Percentiles rank a stretch among this genome's conserved stretches.
phyloP scores from a whole-genome alignment of 2,329 filamentous ascomycete species.

The Pseudogymnoascus sp. region DNA sequence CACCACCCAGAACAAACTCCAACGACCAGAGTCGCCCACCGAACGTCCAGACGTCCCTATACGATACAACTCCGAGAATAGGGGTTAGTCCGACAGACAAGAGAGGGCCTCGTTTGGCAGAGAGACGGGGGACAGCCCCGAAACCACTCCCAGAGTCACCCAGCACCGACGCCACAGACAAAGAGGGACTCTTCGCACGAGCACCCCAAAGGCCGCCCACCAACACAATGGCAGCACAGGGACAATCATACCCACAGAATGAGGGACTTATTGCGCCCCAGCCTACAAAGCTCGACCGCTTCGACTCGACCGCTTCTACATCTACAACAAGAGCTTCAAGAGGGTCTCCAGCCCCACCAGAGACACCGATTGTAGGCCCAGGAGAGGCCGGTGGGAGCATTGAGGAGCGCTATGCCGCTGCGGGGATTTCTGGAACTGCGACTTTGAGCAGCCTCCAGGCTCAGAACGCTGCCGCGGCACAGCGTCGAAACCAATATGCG shows the following conservation, averaged over 20 bases:
- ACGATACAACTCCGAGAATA: constrained; percentile 25
- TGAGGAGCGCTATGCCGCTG: constrained; percentile 83
- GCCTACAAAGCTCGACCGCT: constrained; percentile 47
- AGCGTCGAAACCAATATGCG: constrained; percentile 72
- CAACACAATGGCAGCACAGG: constrained; percentile 21
- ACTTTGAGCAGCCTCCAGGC: constrained; percentile 66
- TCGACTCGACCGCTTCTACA: constrained; percentile 78
- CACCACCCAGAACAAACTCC: constrained; percentile 11
- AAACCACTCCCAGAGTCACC: constrained; percentile 78
- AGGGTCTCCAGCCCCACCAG: constrained; percentile 88
- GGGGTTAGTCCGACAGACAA: constrained; percentile 40
- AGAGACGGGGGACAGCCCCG: constrained; percentile 72
- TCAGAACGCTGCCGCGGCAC: constrained; percentile 73
- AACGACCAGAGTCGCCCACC: constrained; percentile 16
- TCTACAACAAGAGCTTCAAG: constrained; percentile 87
- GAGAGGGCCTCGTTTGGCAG: constrained; percentile 60
- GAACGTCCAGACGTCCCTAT: constrained; percentile 23
- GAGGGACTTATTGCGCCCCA: constrained; percentile 21
- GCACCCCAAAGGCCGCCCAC: constrained; percentile 34
- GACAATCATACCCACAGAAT: constrained; percentile 42
- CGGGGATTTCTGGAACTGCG: constrained; percentile 78
- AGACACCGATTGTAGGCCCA: constrained; percentile 76
- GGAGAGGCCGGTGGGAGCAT: constrained; percentile 69
- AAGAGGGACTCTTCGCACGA: constrained; percentile 72
- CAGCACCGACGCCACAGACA: constrained; percentile 66